Evolutionary conservation across 352 stramenopile species (phyloP), one percentile per base, ranked within the genome.

Genomic region (Stramenopiles sp.): DNA sequence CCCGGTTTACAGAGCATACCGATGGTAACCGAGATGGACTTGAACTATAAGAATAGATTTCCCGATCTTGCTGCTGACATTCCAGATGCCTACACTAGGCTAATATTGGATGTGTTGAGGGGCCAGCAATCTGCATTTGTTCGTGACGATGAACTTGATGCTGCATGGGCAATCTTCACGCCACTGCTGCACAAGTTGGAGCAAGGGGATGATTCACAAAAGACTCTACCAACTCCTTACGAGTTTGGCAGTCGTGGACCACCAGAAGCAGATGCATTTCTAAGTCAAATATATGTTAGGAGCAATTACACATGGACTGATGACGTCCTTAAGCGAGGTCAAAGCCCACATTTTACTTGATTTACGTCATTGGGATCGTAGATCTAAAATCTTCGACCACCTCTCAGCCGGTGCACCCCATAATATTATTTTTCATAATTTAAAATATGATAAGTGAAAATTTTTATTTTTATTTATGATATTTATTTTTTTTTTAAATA

Each of bases 121-220:
- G 95, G 95, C 81, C 93, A 97, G 81, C 86, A 90, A 29, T 93
- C 94, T 81, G 91, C 92, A 7, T 99, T 99, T 87, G 95, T 99
- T 55, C 90, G 95, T 30, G 91, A 95, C 81, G 96, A 99, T 84
- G 96, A 99, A 88, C 87, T 99, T 39, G 88, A 91, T 44, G 89
- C 92, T 1, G 90, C 92, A 75, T 99, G 96, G 96, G 92, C 97
- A 84, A 97, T 99, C 80, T 99, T 99, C 84, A 98, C 95, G 67
- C 96, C 95, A 30, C 85, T 99, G 44, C 88, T 99, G n/a, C 87
- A 98, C 81, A 85, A 92, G 83, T 98, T 98, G 82, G 95, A 99
- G 91, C 92, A 32, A 88, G 90, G 67, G 91, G 86, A 44, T 76
- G 86, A 39, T 94, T 94, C 86, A 89, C 76, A 31, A 90, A 96